Conservation (phyloP, 768 basidiomycete species). For the Leccinellum rugosiceps region DNA sequence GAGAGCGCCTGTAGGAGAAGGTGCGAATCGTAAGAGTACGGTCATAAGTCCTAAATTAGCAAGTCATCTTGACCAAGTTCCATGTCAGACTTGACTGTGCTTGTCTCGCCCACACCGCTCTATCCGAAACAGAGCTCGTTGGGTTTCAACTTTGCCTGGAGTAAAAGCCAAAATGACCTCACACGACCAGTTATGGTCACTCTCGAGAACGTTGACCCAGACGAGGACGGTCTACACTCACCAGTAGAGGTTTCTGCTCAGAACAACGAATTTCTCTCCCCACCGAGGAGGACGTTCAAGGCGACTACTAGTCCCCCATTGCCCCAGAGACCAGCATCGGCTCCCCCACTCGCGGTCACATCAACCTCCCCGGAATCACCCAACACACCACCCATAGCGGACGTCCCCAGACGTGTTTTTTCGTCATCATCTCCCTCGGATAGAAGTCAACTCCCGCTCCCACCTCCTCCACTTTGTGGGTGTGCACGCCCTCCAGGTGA, state of each 20-base stretch:
- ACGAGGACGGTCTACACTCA: conserved; percentile 22
- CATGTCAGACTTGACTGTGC: conserved; percentile 33
- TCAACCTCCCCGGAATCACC: background rate
- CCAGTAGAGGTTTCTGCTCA: conserved; percentile 20
- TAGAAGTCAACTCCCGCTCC: conserved; percentile 47
- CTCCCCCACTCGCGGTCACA: conserved; percentile 17
- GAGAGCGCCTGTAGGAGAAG: conserved; percentile 91
- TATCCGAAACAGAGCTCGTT: conserved; percentile 22
- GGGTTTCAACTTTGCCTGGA: conserved; percentile 30
- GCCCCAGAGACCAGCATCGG: conserved; percentile 20
- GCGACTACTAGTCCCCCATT: conserved; percentile 12
- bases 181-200: conserved; percentile 31
- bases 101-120: conserved; percentile 30
- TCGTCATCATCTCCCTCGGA: conserved; percentile 12
- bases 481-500: conserved; percentile 6
- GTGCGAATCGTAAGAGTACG: conserved; percentile 86
- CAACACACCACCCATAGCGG: conserved; percentile 1
- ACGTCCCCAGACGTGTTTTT: conserved; percentile 12
- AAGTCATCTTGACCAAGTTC: background rate
- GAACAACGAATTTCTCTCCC: conserved; percentile 24
- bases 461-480: conserved; percentile 66
- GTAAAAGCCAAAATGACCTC: conserved; percentile 27
- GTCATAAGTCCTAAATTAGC: conserved; percentile 29
- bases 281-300: conserved; percentile 29
- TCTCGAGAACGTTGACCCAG: conserved; percentile 26